These are phyloP conservation scores for Endocalyx cinctus DNA, from an alignment of 2,329 filamentous ascomycete species.

Conservation along the genomic window DNA sequence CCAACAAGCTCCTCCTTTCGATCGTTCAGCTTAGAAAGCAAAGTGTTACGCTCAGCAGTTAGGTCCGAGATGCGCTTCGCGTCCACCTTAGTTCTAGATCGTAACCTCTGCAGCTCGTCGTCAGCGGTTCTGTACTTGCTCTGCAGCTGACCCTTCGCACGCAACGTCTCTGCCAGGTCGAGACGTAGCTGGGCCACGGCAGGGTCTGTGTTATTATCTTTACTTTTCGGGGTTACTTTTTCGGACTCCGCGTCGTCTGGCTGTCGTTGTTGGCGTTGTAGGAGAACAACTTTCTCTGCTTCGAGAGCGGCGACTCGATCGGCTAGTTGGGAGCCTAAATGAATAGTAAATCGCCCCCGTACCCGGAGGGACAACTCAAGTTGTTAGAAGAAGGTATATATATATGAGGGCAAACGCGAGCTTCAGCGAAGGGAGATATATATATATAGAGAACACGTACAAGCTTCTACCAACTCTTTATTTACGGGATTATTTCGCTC, in stretches of 20 bases:
- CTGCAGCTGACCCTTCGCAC: conserved; percentile 65
- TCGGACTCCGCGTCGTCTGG: conserved; percentile 17
- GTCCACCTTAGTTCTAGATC: conserved; percentile 55
- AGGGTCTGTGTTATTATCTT: conserved; percentile 21
- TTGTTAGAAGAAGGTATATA: no score
- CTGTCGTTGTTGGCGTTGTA: conserved; percentile 4
- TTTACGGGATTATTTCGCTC: conserved; percentile 60
- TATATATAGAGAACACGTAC: conserved; percentile 45
- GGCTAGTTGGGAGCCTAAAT: conserved; percentile 30
- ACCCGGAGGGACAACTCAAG: no score
- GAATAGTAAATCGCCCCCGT: not conserved
- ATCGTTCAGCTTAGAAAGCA: conserved; percentile 68
- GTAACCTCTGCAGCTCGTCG: conserved; percentile 60
- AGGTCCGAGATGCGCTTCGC: conserved; percentile 56
- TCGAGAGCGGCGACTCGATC: conserved; percentile 61
- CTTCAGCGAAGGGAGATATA: no score
- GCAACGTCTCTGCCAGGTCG: conserved; percentile 73
- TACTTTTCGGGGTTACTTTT: conserved; percentile 23
- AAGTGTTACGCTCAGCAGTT: conserved; percentile 54
- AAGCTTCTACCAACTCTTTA: conserved; percentile 70
- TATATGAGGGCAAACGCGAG: not conserved
- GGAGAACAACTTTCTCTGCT: conserved; percentile 47
- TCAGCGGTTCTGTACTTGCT: conserved; percentile 57
- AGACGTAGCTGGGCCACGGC: conserved; percentile 47
- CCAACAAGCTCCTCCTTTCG: conserved; percentile 79